These are phyloP conservation scores for Zygosaccharomyces pseudobailii DNA, from an alignment of 1,139 yeast species.

Conservation along the genomic window DNA sequence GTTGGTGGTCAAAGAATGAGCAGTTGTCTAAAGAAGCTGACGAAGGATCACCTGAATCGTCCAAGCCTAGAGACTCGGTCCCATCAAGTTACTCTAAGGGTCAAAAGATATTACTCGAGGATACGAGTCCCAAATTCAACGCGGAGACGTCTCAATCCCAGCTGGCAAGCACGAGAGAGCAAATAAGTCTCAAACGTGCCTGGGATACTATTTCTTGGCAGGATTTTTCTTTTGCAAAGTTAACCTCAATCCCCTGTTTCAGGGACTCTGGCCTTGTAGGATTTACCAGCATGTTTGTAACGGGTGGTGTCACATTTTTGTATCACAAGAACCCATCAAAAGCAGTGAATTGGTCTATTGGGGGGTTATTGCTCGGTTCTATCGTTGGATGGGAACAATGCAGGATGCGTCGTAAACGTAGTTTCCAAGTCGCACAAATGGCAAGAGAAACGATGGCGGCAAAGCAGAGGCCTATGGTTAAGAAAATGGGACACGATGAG, in stretches of 20 bases:
- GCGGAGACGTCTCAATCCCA: slow-evolving; percentile 27
- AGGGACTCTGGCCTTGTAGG: slow-evolving; percentile 87
- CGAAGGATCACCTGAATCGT: not conserved
- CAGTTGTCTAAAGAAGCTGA: not conserved
- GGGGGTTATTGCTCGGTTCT: slow-evolving; percentile 76
- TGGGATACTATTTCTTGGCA: slow-evolving; percentile 33
- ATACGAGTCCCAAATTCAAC: slow-evolving; percentile 37
- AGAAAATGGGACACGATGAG: slow-evolving; percentile 24
- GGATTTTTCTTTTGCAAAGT: slow-evolving; percentile 54
- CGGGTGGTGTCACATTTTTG: slow-evolving; percentile 66
- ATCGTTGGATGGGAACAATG: slow-evolving; percentile 93
- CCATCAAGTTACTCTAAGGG: slow-evolving; percentile 29
- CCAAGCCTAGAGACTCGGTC: not conserved
- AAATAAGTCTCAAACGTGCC: slow-evolving; percentile 34
- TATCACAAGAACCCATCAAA: slow-evolving; percentile 59
- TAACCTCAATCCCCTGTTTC: slow-evolving; percentile 77
- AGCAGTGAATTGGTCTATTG: slow-evolving; percentile 78
- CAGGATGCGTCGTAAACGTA: slow-evolving; percentile 54
- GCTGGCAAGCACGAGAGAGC: slow-evolving; percentile 23
- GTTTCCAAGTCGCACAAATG: slow-evolving; percentile 36
- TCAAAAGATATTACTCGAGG: slow-evolving; percentile 36
- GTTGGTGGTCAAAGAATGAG: slow-evolving; percentile 12
- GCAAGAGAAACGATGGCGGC: slow-evolving; percentile 48
- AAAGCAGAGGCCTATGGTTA: slow-evolving; percentile 42
- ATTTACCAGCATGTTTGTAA: slow-evolving; percentile 74